Conservation (phyloP, 768 basidiomycete species). For the Brasilioporus rufonigricans region DNA sequence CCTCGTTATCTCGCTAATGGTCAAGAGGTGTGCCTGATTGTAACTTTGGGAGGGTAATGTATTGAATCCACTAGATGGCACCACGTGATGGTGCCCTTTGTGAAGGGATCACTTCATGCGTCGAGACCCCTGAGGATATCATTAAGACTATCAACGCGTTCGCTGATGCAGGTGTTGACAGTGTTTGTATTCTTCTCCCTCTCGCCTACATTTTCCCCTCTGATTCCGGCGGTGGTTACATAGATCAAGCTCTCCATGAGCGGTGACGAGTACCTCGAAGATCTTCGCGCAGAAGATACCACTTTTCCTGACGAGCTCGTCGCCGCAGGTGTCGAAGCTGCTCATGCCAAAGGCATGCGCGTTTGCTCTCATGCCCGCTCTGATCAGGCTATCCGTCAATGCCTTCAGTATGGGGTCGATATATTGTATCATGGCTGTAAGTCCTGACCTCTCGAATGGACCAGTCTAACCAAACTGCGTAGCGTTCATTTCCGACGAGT, state of each 20-base stretch:
- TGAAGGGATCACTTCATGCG: slow-evolving; percentile 33
- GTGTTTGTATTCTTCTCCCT: slow-evolving; percentile 7
- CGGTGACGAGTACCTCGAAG: slow-evolving; percentile 36
- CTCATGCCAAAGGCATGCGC: slow-evolving; percentile 35
- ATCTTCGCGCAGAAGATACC: slow-evolving; percentile 34
- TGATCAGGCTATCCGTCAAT: slow-evolving; percentile 33
- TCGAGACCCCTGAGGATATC: slow-evolving; percentile 32
- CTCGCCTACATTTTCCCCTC: not conserved
- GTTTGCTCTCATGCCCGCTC: slow-evolving; percentile 39
- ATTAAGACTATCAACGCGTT: slow-evolving; percentile 19
- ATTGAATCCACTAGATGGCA: slow-evolving; percentile 24
- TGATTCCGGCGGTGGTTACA: not conserved
- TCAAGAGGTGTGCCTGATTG: slow-evolving; percentile 27
- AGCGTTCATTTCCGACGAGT: slow-evolving; percentile 36
- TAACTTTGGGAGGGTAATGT: too few relatives aligned
- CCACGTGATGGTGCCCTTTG: slow-evolving; percentile 31
- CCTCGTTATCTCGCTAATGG: slow-evolving; percentile 37
- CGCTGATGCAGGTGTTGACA: slow-evolving; percentile 25
- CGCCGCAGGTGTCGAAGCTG: slow-evolving; percentile 34
- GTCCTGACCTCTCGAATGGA: not conserved
- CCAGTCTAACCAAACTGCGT: slow-evolving; percentile 8
- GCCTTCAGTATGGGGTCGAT: slow-evolving; percentile 36
- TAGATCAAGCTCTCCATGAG: slow-evolving; percentile 38
- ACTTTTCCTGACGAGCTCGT: slow-evolving; percentile 36
- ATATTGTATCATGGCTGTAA: slow-evolving; percentile 30